Percentiles rank a stretch among this genome's conserved stretches.
These are phyloP conservation scores for Sclerotinia trifoliorum DNA, from an alignment of 2,329 filamentous ascomycete genomes.

Conservation along the genomic window DNA sequence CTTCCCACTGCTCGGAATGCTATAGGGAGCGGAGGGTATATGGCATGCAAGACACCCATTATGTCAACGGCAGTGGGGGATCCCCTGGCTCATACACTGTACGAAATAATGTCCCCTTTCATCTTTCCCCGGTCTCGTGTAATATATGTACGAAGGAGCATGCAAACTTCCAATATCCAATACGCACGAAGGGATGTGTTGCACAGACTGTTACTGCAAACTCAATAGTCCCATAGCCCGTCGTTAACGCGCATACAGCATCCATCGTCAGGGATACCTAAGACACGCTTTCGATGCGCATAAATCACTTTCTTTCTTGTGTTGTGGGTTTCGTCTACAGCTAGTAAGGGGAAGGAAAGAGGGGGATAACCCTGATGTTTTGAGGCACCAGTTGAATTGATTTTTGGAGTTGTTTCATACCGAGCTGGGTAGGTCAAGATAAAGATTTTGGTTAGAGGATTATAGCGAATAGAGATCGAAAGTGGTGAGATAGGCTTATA, in stretches of 20 bases:
- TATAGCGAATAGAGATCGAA: neutral
- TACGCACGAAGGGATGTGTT: neutral
- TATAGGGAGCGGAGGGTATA: neutral
- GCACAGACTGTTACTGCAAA: slow-evolving; percentile 1
- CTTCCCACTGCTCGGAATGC: neutral
- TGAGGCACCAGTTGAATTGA: neutral
- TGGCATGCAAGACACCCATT: neutral
- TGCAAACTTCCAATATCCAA: neutral
- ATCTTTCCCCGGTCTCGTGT: neutral
- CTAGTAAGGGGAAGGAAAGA: slow-evolving; percentile 4
- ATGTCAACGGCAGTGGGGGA: slow-evolving; percentile 1
- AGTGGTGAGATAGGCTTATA: neutral
- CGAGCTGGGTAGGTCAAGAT: neutral
- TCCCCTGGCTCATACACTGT: slow-evolving; percentile 1
- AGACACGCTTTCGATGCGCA: slow-evolving; percentile 1
- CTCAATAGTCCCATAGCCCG: neutral
- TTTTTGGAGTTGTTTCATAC: neutral
- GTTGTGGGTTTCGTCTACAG: neutral
- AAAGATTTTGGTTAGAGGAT: neutral
- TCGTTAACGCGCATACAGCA: neutral
- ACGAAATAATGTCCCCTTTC: slow-evolving; percentile 4
- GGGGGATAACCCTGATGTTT: neutral
- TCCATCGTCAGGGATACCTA: neutral
- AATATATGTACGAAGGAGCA: neutral
- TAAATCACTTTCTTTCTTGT: neutral